A percentile compares a stretch with the other conserved stretches of the same genome.
These are phyloP conservation scores for Metschnikowia henanensis DNA, from an alignment of 805 yeast genomes.

Conservation along the genomic window DNA sequence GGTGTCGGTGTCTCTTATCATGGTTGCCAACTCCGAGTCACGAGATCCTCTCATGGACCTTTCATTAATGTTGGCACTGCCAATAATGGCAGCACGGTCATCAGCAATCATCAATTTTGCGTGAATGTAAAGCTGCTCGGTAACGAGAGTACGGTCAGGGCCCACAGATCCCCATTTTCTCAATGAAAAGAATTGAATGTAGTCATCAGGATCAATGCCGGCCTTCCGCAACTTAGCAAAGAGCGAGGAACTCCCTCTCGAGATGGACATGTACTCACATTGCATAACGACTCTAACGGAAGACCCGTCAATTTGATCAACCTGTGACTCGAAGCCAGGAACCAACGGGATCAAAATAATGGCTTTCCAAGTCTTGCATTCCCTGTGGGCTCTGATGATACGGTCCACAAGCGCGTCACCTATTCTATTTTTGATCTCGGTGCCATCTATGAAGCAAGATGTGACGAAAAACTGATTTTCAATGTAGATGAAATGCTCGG, in stretches of 20 bases:
- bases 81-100: slow-evolving; percentile 90
- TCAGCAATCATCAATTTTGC: slow-evolving; percentile 92
- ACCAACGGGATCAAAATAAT: slow-evolving; percentile 88
- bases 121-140: slow-evolving; percentile 93
- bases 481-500: slow-evolving; percentile 89
- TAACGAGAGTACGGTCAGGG: slow-evolving; percentile 64
- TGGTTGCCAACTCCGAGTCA: slow-evolving; percentile 92
- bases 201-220: slow-evolving; percentile 87
- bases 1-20: slow-evolving; percentile 80
- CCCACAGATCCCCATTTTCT: slow-evolving; percentile 97
- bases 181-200: slow-evolving; percentile 87
- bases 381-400: slow-evolving; percentile 82
- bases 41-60: slow-evolving; percentile 93
- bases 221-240: slow-evolving; percentile 75
- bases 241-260: slow-evolving; percentile 85
- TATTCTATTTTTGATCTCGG: slow-evolving; percentile 79
- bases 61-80: slow-evolving; percentile 96
- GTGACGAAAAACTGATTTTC: slow-evolving; percentile 96
- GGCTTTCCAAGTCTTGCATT: slow-evolving; percentile 83
- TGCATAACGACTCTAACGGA: slow-evolving; percentile 96
- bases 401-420: slow-evolving; percentile 99
- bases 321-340: slow-evolving; percentile 97
- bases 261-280: slow-evolving; percentile 91
- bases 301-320: slow-evolving; percentile 91
- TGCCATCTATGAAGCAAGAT: slow-evolving; percentile 83